A percentile compares a stretch with the other conserved stretches of the same genome.
These are phyloP conservation scores for Cruciata laevipes DNA, from an alignment of 257 asterid genomes.

Conservation along the genomic window DNA sequence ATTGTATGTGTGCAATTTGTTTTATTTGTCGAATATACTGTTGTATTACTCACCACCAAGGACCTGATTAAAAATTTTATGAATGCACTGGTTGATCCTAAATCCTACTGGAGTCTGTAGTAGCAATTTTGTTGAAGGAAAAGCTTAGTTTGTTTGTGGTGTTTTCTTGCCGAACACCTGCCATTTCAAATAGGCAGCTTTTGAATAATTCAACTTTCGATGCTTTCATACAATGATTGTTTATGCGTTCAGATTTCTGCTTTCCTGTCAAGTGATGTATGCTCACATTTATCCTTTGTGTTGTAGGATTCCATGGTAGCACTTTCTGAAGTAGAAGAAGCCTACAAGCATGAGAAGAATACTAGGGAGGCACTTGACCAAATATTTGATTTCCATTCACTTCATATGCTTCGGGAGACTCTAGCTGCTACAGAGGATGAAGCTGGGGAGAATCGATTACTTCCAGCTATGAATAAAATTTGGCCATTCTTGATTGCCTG, in stretches of 20 bases:
- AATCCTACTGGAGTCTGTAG: background rate
- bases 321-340: slow-evolving; percentile 76
- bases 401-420: slow-evolving; percentile 56
- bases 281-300: background rate
- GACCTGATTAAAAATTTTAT: background rate
- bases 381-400: slow-evolving; percentile 35
- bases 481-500: slow-evolving; percentile 92
- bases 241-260: background rate
- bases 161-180: background rate
- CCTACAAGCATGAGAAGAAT: slow-evolving; percentile 68
- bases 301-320: slow-evolving; percentile 62
- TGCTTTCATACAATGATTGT: background rate
- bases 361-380: slow-evolving; percentile 59
- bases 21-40: background rate
- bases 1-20: background rate
- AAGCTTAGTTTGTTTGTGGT: background rate
- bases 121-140: background rate
- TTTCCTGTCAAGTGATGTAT: background rate
- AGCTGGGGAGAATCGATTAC: slow-evolving; percentile 66
- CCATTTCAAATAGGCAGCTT: background rate
- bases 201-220: background rate
- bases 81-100: background rate
- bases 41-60: background rate
- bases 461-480: slow-evolving; percentile 92
- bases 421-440: slow-evolving; percentile 69